phyloP scores from a whole-genome alignment of 306 rosid genomes.

The Inga laurina region DNA sequence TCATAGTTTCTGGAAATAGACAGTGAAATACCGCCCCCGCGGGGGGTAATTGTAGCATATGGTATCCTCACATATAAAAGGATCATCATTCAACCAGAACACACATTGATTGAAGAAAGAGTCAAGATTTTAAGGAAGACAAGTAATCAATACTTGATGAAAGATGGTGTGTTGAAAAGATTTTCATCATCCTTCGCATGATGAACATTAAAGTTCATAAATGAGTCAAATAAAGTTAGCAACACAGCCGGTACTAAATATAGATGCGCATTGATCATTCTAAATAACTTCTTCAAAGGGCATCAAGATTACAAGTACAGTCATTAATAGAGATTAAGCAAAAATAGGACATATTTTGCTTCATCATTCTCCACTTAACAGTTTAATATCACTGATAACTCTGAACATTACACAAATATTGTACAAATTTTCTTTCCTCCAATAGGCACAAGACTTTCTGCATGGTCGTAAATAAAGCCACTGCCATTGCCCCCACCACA shows the following conservation, averaged over 20 bases:
- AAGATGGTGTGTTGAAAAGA: no score
- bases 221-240: no score
- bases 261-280: neutral
- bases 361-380: neutral
- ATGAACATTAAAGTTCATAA: no score
- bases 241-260: no score
- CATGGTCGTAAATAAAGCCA: no score
- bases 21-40: no score
- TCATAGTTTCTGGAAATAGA: no score
- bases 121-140: neutral
- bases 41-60: no score
- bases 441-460: neutral
- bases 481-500: neutral
- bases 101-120: neutral
- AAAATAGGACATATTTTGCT: neutral
- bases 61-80: no score
- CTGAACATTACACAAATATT: neutral
- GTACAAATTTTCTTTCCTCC: neutral
- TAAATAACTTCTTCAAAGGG: neutral
- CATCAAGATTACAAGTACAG: neutral
- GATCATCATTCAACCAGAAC: no score
- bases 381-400: neutral
- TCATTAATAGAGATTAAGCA: neutral
- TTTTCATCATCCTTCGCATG: no score
- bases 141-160: neutral